Base-by-base conservation (phyloP, 495 filamentous ascomycete genomes). In the Trichoderma reesei region DNA sequence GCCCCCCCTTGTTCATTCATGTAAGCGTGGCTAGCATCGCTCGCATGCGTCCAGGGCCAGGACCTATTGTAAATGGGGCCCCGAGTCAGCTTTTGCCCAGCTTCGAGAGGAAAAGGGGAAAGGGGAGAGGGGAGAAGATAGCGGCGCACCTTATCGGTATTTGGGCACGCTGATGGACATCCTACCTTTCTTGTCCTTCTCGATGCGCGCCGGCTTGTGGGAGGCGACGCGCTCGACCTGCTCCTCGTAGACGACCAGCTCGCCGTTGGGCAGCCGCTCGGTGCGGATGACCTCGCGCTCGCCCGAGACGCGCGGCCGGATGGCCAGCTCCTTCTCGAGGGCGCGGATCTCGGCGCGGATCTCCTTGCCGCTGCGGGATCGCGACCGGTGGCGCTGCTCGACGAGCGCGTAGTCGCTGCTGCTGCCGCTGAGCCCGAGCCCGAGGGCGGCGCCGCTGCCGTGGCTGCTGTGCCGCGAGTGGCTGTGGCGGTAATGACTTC, bases 141-240 rank as follows among this genome's bases (percentile, higher is more conserved):
- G 51, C 65, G 70, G 71, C 74, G 66, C 74, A 74, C 72, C 71
- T 73, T 79, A 73, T 72, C 70, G 75, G 76, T 79, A 72, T 73
- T 77, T 82, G 74, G 85, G 82, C 76, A 84, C 73, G 74, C 78
- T 80, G 75, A 88, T 82, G 75, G 80, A 83, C 80, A 89, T 80
- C 87, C 81, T 91, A 95, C 92, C 90, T 88, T 83, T 90, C 75
- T 86, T 86, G 72, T 96, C 89, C 79, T 86, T 88, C 76, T 88
- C 86, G 67, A 94, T 78, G 68, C 90, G 82, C 26, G 88, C 81
- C 18, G 84, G 83, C 37, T 76, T 75, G 34, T 80, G 76, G 67
- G 83, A 82, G 67, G 76, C 76, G 60, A 84, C 75, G 68, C 69
- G 69, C 78, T 84, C 78, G 20, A 80, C 70, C 69, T 79, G 71